Base-by-base conservation (phyloP, 2,329 filamentous ascomycete species). In the Raffaelea arxii region DNA sequence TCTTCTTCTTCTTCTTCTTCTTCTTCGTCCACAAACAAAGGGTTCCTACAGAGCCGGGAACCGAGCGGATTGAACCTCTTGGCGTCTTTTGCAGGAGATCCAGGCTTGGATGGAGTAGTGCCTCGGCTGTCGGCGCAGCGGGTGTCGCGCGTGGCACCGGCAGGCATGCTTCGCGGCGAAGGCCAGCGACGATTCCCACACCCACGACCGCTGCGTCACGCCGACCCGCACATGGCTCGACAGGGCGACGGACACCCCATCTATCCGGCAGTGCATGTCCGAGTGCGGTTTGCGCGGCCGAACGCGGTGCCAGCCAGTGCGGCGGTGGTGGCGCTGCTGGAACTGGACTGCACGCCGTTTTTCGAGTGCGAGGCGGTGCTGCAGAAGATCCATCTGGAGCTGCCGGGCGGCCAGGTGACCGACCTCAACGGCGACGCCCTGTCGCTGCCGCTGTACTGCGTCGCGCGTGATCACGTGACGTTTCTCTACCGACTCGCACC, bases 41-140 rank as follows among this genome's bases (percentile, higher is more conserved):
- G 84, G 44, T 88, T 87, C 57, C 71, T 91, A 25, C 75, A 77
- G 30, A 86, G 82, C 57, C 77, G 80, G 48, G 65, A 81, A 23
- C 80, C 86, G 0, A 75, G 81, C 6, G 81, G 84, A 2, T 70
- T 86, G 51, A 92, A 91, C 60, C 69, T 91, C n/a, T 75, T 92
- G 14, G 82, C 86, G 58, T 75, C 86, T 3, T 85, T 91, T 50
- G 72, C 74, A 44, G 70, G 70, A 51, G 85, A 89, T 57, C 76
- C 80, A 21, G 74, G 72, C 23, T 67, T 88, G 18, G 68, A 66
- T 16, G 78, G 80, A 30, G 66, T 78, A 23, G 72, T 73, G 53
- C 83, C 86, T 41, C 76, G 77, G 25, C 69, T 92, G 2, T 88
- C 85, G 10, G 84, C 86, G 5, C 70, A 84, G 50, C 74, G 85